Conservation (phyloP, 2,329 filamentous ascomycete species). For the Incumbomyces lentus region DNA sequence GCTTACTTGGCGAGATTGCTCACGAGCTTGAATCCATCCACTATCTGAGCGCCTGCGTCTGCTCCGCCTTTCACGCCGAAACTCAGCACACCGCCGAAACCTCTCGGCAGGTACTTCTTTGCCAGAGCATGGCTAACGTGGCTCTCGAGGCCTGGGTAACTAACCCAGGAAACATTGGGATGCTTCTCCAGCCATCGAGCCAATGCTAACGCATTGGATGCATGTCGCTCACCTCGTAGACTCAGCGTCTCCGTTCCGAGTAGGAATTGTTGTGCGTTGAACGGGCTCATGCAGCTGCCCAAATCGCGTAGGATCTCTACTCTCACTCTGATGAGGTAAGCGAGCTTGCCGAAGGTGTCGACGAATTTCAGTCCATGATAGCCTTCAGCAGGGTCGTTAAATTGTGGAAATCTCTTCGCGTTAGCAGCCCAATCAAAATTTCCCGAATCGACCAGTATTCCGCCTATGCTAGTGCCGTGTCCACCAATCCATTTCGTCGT, state of each 20-base stretch:
- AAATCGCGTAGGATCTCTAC: slow-evolving; percentile 87
- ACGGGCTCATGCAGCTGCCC: slow-evolving; percentile 73
- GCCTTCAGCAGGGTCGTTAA: slow-evolving; percentile 76
- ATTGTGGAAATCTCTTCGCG: slow-evolving; percentile 77
- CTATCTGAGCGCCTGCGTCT: slow-evolving; percentile 72
- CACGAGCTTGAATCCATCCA: slow-evolving; percentile 89
- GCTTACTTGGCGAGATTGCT: slow-evolving; percentile 79
- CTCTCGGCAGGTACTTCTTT: slow-evolving; percentile 75
- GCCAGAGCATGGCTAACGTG: slow-evolving; percentile 71
- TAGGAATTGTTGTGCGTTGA: slow-evolving; percentile 83
- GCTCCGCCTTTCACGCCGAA: slow-evolving; percentile 88
- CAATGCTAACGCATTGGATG: slow-evolving; percentile 67
- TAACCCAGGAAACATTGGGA: slow-evolving; percentile 81
- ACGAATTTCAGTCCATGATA: slow-evolving; percentile 93
- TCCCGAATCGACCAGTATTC: slow-evolving; percentile 70
- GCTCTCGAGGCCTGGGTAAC: slow-evolving; percentile 76
- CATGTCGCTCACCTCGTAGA: slow-evolving; percentile 76
- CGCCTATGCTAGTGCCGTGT: slow-evolving; percentile 72
- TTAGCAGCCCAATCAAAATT: slow-evolving; percentile 83
- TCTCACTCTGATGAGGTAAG: slow-evolving; percentile 74
- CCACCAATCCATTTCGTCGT: slow-evolving; percentile 92
- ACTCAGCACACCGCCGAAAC: slow-evolving; percentile 81
- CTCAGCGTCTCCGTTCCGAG: slow-evolving; percentile 84
- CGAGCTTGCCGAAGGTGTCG: slow-evolving; percentile 75
- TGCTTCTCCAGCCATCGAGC: slow-evolving; percentile 77